These are phyloP conservation scores for Ceratocystiopsis sp. DNA, from an alignment of 2,329 filamentous ascomycete genomes.

Conservation along the genomic window DNA sequence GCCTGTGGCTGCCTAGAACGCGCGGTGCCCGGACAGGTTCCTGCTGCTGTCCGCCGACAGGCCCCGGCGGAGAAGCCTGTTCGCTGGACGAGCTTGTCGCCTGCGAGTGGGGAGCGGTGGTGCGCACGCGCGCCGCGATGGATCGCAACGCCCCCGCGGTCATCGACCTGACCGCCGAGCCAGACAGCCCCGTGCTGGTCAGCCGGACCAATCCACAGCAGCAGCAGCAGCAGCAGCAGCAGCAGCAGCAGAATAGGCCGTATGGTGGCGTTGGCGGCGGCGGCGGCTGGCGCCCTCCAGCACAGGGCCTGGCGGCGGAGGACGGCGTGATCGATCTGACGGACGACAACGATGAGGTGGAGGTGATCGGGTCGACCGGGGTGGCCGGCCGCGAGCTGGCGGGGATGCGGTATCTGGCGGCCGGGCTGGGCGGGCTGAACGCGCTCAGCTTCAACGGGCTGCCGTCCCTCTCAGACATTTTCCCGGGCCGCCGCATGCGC, in stretches of 20 bases:
- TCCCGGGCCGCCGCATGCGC: too few relatives aligned
- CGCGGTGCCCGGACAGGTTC: not conserved
- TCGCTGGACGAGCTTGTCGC: not conserved
- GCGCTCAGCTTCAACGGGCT: not conserved
- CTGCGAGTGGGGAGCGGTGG: too few relatives aligned
- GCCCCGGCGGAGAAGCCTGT: too few relatives aligned
- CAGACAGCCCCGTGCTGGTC: constrained; percentile 24
- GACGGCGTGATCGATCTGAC: not conserved
- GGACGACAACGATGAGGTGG: not conserved
- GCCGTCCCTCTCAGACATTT: not conserved
- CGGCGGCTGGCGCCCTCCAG: not conserved
- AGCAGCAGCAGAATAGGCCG: not conserved
- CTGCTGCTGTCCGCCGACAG: too few relatives aligned
- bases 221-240: not conserved
- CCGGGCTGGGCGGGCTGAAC: not conserved
- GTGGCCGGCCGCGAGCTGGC: not conserved
- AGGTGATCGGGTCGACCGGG: too few relatives aligned
- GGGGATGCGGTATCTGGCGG: too few relatives aligned
- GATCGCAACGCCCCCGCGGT: constrained; percentile 14
- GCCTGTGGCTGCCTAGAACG: too few relatives aligned
- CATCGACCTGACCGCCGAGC: constrained; percentile 34
- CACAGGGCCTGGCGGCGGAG: too few relatives aligned
- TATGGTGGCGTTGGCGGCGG: not conserved
- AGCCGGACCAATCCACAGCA: not conserved
- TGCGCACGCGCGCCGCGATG: not conserved